These are phyloP conservation scores for Penicillium nordicum DNA, from an alignment of 2,329 filamentous ascomycete species.

Conservation along the genomic window DNA sequence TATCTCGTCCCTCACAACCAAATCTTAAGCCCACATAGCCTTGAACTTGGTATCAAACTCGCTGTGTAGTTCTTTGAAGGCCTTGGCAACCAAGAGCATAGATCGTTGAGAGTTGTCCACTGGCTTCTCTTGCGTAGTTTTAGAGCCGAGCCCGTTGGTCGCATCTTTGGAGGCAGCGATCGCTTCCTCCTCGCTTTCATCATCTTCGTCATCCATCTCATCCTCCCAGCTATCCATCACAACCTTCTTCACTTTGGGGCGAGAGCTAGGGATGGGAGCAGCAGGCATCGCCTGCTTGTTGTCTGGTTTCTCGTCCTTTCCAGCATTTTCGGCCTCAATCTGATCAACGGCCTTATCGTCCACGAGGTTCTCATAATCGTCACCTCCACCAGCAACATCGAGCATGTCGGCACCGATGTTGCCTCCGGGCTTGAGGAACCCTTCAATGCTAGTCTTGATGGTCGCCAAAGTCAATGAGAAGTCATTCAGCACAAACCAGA, in stretches of 20 bases:
- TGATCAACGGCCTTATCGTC: constrained; percentile 13
- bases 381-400: constrained; percentile 29
- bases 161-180: neutral
- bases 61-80: constrained; percentile 28
- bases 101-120: constrained; percentile 1
- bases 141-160: neutral
- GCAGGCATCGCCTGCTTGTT: neutral
- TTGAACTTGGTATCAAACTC: constrained; percentile 38
- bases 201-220: constrained; percentile 5
- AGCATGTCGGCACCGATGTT: constrained; percentile 17
- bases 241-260: neutral
- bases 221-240: constrained; percentile 26
- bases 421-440: constrained; percentile 27
- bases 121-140: neutral
- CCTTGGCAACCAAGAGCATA: constrained; percentile 24
- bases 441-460: constrained; percentile 33
- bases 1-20: neutral
- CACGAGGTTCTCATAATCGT: constrained; percentile 22
- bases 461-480: constrained; percentile 52
- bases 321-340: neutral
- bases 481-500: constrained; percentile 71
- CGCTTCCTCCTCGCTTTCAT: neutral
- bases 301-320: neutral
- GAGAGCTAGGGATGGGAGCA: neutral
- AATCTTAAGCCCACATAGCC: constrained; percentile 30